Conservation (phyloP, 169 alveolate genomes). For the Plasmodium adleri region DNA sequence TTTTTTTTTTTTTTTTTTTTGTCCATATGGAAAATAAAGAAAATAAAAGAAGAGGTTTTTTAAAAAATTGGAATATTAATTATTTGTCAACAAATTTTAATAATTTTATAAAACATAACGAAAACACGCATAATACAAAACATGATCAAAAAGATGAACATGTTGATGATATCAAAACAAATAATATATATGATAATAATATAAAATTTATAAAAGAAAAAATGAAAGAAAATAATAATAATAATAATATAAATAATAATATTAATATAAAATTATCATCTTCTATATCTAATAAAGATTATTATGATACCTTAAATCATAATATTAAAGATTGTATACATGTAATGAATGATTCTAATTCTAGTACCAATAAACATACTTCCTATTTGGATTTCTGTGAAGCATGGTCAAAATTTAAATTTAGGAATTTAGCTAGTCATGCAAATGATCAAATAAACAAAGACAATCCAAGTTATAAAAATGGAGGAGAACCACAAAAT, state of each 20-base stretch:
- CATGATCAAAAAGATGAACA: background rate
- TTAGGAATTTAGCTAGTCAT: constrained; percentile 1
- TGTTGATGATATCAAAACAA: background rate
- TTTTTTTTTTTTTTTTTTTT: background rate
- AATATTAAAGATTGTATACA: background rate
- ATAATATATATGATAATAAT: background rate
- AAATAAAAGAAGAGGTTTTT: constrained; percentile 37
- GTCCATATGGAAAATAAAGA: constrained; percentile 55
- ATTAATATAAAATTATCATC: background rate
- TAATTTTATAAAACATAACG: constrained; percentile 40
- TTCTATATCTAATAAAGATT: background rate
- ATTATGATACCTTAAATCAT: background rate
- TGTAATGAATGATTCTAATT: background rate
- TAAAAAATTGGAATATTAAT: constrained; percentile 70
- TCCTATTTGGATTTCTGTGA: constrained; percentile 10
- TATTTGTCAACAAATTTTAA: constrained; percentile 59
- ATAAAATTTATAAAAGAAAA: background rate
- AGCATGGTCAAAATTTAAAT: constrained; percentile 17
- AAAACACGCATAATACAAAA: background rate
- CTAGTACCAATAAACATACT: background rate
- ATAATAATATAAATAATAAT: background rate
- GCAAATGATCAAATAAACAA: background rate
- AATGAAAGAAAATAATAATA: background rate
- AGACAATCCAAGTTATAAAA: background rate
- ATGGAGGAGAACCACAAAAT: constrained; percentile 5